phyloP scores from a whole-genome alignment of 345 rosid species.

The Cardamine chenopodiifolia region DNA sequence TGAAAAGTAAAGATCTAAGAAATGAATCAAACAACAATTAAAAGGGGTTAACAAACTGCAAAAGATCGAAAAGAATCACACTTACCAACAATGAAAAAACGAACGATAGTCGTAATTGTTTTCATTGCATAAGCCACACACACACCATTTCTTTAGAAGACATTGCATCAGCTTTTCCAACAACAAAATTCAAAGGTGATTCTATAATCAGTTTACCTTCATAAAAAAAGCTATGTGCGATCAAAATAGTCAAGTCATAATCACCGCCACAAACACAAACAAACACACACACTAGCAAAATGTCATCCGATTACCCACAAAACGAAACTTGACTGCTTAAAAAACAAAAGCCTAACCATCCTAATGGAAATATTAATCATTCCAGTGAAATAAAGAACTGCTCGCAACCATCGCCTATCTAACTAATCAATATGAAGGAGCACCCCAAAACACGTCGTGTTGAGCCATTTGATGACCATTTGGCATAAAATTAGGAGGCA shows the following conservation, averaged over 20 bases:
- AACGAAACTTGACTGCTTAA: slow-evolving; percentile 16
- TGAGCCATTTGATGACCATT: slow-evolving; percentile 77
- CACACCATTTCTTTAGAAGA: slow-evolving; percentile 21
- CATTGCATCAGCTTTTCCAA: slow-evolving; percentile 1
- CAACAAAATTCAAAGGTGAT: slow-evolving; percentile 17
- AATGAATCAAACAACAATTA: neutral
- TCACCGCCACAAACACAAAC: slow-evolving; percentile 23
- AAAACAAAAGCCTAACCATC: slow-evolving; percentile 36
- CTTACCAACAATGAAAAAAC: slow-evolving; percentile 12
- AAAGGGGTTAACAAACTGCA: neutral
- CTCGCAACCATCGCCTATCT: slow-evolving; percentile 18
- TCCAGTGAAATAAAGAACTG: slow-evolving; percentile 19
- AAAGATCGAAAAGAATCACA: neutral
- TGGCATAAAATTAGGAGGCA: slow-evolving; percentile 67
- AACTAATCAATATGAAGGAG: slow-evolving; percentile 52
- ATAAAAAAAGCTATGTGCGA: slow-evolving; percentile 25
- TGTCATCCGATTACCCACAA: slow-evolving; percentile 24
- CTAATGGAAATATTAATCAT: slow-evolving; percentile 28
- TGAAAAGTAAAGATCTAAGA: neutral
- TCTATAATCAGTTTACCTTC: slow-evolving; percentile 28
- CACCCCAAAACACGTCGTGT: slow-evolving; percentile 77
- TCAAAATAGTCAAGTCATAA: slow-evolving; percentile 28
- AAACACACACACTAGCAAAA: slow-evolving; percentile 33
- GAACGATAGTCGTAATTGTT: neutral
- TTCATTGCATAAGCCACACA: slow-evolving; percentile 27